Evolutionary conservation across 768 basidiomycete species (phyloP), one percentile per base, ranked within the genome.

Genomic region (Collybia sordida): DNA sequence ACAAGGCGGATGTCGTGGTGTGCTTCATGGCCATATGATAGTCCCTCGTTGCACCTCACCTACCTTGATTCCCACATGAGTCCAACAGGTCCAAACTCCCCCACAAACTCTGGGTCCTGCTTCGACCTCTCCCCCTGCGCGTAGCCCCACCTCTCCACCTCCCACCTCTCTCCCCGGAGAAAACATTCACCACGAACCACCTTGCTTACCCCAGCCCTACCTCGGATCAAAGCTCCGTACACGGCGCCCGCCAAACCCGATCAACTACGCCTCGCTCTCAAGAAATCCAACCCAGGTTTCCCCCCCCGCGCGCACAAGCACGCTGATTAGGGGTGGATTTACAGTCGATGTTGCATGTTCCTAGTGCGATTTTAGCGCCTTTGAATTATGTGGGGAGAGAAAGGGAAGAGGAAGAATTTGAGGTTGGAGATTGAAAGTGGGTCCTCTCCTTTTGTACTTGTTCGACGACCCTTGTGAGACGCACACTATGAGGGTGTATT

Each of bases 391-490:
- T 24, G 36, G 18, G 69, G 64, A 47, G 50, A 46, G 2, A 56
- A 63, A 14, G 28, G 28, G 1, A 21, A 19, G 7, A 60, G 71
- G 15, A 67, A 65, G 35, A 69, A 74, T 43, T 57, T 74, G 3
- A 51, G 47, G 11, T 54, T 72, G 15, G 52, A 43, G 35, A 64
- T 65, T 1, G 54, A 51, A 42, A 54, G 53, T 37, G 57, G 65
- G 6, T 71, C 6, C 49, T 47, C 4, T 64, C 54, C 9, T 57
- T 73, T 18, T 39, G 46, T 25, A 54, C 51, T 3, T 52, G 60
- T 18, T 62, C 65, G 22, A 66, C 63, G n/a, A 64, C 72, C 24
- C 63, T 74, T 28, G 57, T 36, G 73, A 72, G 54, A 68, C 65
- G 22, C 59, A 62, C 6, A 59, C 57, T 15, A 52, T 60, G 21